phyloP scores from a whole-genome alignment of 805 yeast species.

The Naumovozyma dairenensis region DNA sequence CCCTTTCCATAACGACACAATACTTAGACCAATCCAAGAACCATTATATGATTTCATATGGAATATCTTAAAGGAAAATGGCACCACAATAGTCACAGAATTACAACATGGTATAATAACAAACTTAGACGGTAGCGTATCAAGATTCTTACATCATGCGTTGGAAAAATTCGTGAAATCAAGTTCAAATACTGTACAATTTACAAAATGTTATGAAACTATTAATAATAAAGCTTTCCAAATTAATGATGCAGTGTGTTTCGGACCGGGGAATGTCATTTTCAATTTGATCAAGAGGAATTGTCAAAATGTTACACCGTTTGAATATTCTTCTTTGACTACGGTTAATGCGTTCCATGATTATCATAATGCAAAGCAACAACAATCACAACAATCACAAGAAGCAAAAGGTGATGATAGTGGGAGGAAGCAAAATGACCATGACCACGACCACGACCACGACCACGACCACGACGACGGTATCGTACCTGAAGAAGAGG shows the following conservation, averaged over 20 bases:
- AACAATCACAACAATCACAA: not conserved
- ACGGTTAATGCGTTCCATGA: slow-evolving; percentile 19
- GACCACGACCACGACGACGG: too few relatives aligned
- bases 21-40: slow-evolving; percentile 24
- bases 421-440: too few relatives aligned
- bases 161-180: slow-evolving; percentile 27
- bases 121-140: slow-evolving; percentile 24
- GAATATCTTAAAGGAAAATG: slow-evolving; percentile 23
- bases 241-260: slow-evolving; percentile 15
- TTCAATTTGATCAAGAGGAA: slow-evolving; percentile 23
- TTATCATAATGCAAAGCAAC: slow-evolving; percentile 1
- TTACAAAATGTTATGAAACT: slow-evolving; percentile 26
- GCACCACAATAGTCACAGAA: slow-evolving; percentile 17
- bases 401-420: not conserved
- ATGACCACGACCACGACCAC: too few relatives aligned
- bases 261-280: slow-evolving; percentile 28
- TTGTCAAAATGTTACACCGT: slow-evolving; percentile 13
- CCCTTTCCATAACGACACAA: slow-evolving; percentile 28
- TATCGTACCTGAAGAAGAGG: too few relatives aligned
- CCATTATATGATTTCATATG: slow-evolving; percentile 28
- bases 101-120: slow-evolving; percentile 25
- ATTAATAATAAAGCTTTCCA: slow-evolving; percentile 14
- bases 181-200: slow-evolving; percentile 27
- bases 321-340: slow-evolving; percentile 20
- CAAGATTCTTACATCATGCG: slow-evolving; percentile 21